Evolutionary conservation across 2,329 filamentous ascomycete genomes (phyloP), one percentile per base, ranked within the genome.

Genomic region (Nemania sp.): DNA sequence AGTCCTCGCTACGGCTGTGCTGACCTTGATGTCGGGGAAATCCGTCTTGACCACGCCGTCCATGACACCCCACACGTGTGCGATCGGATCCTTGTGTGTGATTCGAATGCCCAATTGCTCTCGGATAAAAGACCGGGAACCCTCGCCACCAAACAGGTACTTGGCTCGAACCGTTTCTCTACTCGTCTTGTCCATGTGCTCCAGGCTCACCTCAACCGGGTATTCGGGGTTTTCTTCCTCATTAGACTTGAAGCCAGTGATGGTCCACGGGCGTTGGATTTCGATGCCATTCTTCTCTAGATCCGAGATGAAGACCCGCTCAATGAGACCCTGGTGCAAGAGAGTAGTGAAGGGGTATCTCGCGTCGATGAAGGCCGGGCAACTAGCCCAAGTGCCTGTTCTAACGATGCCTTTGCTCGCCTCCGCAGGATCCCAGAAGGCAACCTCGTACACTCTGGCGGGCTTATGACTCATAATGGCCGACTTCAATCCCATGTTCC

Each of bases 401-500:
- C 88, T 80, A 34, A 81, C 78, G 64, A 90, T 90, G 34, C 86
- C 84, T 45, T 79, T 76, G 35, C 79, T 79, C 45, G 81, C 84
- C 34, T 74, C 73, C 1, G 79, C 78, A 0, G 87, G 87, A 63
- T 90, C 87, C 88, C 88, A 91, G 67, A 91, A 90, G 2, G 87
- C 88, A 25, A 89, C 86, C 71, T 91, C 88, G 68, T 85, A 97
- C 25, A 97, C 91, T 70, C 91, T 91, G 1, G 92, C 92, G 6
- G 93, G 93, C 65, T 92, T 86, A 71, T 94, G 83, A 18, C 87
- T 89, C 92, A 97, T 96, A 71, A 97, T 90, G 57, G 87, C 86
- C 46, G 90, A 86, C 79, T 97, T 96, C 59, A 97, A 80, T 1
- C 91, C 92, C 88, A 97, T 91, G 72, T 96, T 97, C 54, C 90